A percentile compares a stretch with the other conserved stretches of the same genome.
These are phyloP conservation scores for Castanopsis chinensis DNA, from an alignment of 306 rosid species.

Conservation along the genomic window DNA sequence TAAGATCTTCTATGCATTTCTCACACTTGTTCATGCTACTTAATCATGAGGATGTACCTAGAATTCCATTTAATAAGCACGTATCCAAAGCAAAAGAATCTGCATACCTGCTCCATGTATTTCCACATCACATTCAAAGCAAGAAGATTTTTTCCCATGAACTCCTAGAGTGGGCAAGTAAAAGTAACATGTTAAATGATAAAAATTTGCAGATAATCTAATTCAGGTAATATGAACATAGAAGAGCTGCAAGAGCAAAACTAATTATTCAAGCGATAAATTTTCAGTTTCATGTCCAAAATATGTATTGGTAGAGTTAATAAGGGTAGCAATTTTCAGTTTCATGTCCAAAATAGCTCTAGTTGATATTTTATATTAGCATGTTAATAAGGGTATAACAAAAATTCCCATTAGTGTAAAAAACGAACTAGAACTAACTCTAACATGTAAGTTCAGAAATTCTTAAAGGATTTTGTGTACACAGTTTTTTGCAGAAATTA, in stretches of 20 bases:
- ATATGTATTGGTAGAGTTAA: too few relatives aligned
- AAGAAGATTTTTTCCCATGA: constrained; percentile 92
- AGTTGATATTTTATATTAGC: too few relatives aligned
- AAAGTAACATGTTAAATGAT: constrained; percentile 11
- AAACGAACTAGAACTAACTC: too few relatives aligned
- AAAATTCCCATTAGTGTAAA: too few relatives aligned
- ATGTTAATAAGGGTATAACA: too few relatives aligned
- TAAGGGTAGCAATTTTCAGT: too few relatives aligned
- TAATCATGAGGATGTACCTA: not conserved
- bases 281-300: too few relatives aligned
- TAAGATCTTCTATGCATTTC: not conserved
- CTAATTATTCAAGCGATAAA: too few relatives aligned
- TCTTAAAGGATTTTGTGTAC: too few relatives aligned
- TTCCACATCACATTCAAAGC: constrained; percentile 99
- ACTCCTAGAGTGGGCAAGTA: constrained; percentile 57
- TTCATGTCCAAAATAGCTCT: too few relatives aligned
- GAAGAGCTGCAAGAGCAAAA: not conserved
- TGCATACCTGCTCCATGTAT: constrained; percentile 87
- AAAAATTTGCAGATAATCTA: not conserved
- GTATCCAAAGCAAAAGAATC: constrained; percentile 7
- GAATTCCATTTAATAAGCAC: not conserved
- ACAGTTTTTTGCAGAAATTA: too few relatives aligned
- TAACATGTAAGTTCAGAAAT: too few relatives aligned
- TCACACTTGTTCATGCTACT: not conserved
- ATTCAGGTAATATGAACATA: not conserved